Evolutionary conservation across 108 stramenopile genomes (phyloP).

Genomic region (Nannochloropsis salina): DNA sequence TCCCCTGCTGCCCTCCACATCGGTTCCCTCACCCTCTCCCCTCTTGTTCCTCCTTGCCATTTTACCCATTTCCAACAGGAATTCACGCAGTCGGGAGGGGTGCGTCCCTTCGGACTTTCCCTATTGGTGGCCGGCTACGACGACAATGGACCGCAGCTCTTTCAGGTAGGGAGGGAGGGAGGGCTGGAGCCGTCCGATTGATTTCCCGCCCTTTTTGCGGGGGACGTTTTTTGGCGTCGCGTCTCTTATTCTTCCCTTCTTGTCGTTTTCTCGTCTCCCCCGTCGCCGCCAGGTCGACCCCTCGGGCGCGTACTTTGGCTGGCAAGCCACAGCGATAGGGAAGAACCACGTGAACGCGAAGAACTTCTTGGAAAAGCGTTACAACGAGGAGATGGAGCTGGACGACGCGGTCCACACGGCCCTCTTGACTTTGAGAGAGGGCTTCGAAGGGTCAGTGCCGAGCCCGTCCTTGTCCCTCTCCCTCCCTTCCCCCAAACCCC

Average conservation of each 20-base stretch:
- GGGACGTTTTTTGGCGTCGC: background rate
- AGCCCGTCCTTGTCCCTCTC: background rate
- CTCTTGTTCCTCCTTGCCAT: background rate
- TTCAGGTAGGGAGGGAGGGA: constrained; percentile 49
- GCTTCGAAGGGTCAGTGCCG: constrained; percentile 79
- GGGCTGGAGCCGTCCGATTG: background rate
- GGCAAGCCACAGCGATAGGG: constrained; percentile 99
- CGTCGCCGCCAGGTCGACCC: constrained; percentile 80
- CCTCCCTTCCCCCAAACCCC: too few relatives aligned
- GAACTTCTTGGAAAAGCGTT: constrained; percentile 94
- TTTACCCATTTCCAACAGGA: constrained; percentile 60
- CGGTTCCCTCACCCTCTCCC: background rate
- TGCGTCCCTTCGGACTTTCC: constrained; percentile 91
- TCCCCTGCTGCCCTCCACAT: background rate
- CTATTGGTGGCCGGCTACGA: constrained; percentile 91
- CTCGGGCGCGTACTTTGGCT: constrained; percentile 93
- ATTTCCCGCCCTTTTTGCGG: background rate
- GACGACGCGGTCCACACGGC: constrained; percentile 99
- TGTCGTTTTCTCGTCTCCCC: background rate
- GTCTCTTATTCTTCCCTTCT: background rate
- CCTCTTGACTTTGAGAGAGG: constrained; percentile 90
- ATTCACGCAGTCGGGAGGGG: constrained; percentile 83
- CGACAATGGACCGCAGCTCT: constrained; percentile 87
- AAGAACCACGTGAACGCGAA: constrained; percentile 96
- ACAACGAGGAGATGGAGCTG: constrained; percentile 71